Evolutionary conservation across 352 stramenopile genomes (phyloP).

Genomic region (Albugo laibachii): DNA sequence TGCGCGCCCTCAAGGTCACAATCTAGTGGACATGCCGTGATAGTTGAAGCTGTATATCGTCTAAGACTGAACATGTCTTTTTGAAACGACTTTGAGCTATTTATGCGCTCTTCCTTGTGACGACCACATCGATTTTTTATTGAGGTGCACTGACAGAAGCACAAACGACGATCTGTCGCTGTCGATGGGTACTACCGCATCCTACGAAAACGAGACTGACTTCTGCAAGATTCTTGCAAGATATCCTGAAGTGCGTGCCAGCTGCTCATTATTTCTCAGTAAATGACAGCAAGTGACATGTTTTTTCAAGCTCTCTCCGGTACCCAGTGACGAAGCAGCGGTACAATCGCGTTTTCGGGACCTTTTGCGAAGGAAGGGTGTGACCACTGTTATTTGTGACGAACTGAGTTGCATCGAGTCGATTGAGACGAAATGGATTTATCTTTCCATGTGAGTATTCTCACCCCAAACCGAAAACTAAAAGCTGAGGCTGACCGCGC

Average conservation of each 20-base stretch:
- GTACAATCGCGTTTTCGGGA: constrained; percentile 16
- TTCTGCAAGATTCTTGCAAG: constrained; percentile 26
- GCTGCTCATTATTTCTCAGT: background rate
- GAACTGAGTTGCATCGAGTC: constrained; percentile 25
- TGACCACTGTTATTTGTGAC: constrained; percentile 11
- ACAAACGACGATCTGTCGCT: background rate
- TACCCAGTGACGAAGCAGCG: constrained; percentile 7
- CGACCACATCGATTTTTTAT: background rate
- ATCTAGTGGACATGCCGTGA: constrained; percentile 7
- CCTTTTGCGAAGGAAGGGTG: constrained; percentile 14
- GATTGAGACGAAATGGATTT: constrained; percentile 44
- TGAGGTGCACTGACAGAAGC: no score
- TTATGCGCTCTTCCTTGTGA: background rate
- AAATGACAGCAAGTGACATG: background rate
- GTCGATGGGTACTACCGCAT: constrained; percentile 31
- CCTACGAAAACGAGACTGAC: constrained; percentile 11
- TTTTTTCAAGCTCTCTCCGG: constrained; percentile 24
- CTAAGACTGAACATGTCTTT: no score
- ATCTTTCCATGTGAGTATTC: constrained; percentile 32
- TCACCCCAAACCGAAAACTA: background rate
- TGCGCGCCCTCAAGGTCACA: constrained; percentile 41
- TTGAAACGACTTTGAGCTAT: no score
- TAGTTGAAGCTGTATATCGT: no score
- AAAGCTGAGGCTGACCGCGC: background rate
- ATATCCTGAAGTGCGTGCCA: constrained; percentile 23